A percentile compares a stretch with the other conserved stretches of the same genome.
phyloP scores from a whole-genome alignment of 148 eudicot species.

The Silene latifolia region DNA sequence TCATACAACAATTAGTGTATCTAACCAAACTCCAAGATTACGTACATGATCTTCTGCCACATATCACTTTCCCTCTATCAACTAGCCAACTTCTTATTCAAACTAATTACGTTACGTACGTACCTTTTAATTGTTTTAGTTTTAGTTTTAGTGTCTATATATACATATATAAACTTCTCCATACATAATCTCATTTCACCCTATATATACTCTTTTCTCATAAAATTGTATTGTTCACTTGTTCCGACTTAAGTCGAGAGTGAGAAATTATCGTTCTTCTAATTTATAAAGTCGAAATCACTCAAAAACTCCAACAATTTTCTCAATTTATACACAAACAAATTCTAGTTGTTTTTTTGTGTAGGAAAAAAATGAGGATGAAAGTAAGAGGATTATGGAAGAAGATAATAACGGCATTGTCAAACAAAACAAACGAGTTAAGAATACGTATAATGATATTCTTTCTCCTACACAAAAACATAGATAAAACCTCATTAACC shows the following conservation, averaged over 20 bases:
- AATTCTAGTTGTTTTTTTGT: no score
- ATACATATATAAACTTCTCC: not conserved
- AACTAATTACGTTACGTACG: constrained; percentile 10
- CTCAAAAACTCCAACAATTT: no score
- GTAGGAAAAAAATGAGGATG: constrained; percentile 16
- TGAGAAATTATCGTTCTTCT: no score
- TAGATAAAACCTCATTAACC: constrained; percentile 17
- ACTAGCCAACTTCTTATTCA: constrained; percentile 18
- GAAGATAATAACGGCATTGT: constrained; percentile 34
- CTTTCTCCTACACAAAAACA: constrained; percentile 36
- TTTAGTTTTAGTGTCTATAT: not conserved
- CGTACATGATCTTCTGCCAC: constrained; percentile 23
- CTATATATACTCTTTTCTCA: no score
- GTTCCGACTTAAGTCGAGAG: no score
- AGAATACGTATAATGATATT: constrained; percentile 43
- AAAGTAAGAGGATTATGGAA: constrained; percentile 29
- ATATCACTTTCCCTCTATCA: constrained; percentile 5
- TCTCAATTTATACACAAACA: no score
- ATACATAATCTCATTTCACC: not conserved
- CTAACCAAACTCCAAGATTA: not conserved
- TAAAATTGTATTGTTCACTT: no score
- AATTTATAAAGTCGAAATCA: no score
- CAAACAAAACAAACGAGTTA: constrained; percentile 34
- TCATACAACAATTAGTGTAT: no score
- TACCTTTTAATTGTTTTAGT: not conserved